phyloP scores from a whole-genome alignment of 2,329 filamentous ascomycete species.

The Tolypocladium album region DNA sequence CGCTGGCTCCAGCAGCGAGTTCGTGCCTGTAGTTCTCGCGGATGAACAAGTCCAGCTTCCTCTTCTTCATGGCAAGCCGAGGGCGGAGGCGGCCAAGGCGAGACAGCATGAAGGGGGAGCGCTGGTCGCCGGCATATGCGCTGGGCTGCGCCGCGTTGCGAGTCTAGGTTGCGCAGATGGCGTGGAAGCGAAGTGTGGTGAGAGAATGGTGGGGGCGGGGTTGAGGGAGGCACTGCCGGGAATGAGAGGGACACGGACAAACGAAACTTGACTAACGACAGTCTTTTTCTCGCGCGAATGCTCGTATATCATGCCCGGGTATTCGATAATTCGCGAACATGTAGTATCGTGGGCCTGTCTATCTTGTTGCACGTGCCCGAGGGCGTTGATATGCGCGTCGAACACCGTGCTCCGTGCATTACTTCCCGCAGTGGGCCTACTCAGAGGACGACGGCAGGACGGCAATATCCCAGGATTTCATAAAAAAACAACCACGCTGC shows the following conservation, averaged over 20 bases:
- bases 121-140: background rate
- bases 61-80: slow-evolving; percentile 22
- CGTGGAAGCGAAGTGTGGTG: background rate
- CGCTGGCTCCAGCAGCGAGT: background rate
- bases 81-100: background rate
- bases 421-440: too few relatives aligned
- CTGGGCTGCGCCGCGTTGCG: background rate
- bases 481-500: too few relatives aligned
- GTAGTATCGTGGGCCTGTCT: too few relatives aligned
- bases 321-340: background rate
- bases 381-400: too few relatives aligned
- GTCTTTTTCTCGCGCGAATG: background rate
- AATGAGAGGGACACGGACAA: background rate
- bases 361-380: too few relatives aligned
- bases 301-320: background rate
- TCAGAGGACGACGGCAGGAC: too few relatives aligned
- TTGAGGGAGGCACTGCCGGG: background rate
- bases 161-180: background rate
- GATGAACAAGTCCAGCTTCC: slow-evolving; percentile 15
- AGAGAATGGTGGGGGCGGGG: background rate
- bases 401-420: too few relatives aligned
- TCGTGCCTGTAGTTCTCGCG: slow-evolving; percentile 5
- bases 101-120: background rate
- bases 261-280: background rate
- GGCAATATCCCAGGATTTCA: too few relatives aligned